Evolutionary conservation across 257 asterid genomes (phyloP), one percentile per base, ranked within the genome.

Genomic region (Solanum appendiculatum): DNA sequence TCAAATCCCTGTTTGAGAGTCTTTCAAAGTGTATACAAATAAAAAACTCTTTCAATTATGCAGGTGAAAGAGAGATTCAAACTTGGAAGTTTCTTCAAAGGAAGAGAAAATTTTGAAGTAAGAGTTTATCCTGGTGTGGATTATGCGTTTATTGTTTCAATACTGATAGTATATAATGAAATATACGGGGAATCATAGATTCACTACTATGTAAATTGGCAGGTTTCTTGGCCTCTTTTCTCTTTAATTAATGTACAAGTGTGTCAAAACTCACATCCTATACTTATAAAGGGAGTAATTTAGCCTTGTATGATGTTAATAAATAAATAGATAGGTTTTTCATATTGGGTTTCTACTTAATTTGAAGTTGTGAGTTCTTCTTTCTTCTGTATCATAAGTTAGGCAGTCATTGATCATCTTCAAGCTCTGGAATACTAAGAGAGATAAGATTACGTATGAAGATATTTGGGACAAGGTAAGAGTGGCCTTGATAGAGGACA

Each of bases 91-190:
- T 42, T 90, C 85, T 74, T 86, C 51, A 86, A 86, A 81, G 88
- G 88, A 37, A 88, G 83, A 87, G 92, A 89, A 21, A 90, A 73
- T 25, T 90, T 91, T 86, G 91, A 90, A 88, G 91, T 90, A 69
- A 91, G 93, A 90, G 89, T 93, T n/a, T 92, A 91, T 87, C 93
- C 94, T 46, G 94, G 93, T 48, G 83, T 88, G 36, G 93, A 92
- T 42, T 91, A 86, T 66, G 94, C 91, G 3, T 92, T 91, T 75
- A 40, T 89, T 21, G 85, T 88, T 25, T 91, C 93, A 42, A 82
- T 93, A 84, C 84, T 93, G 51, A 92, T 91, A 20, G 87, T 92
- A 40, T 90, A 89, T 46, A 90, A 82, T 64, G 94, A 91, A 85
- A 88, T 88, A 56, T 92, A 90, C 36, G 80, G 69, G 56, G 85